A percentile compares a stretch with the other conserved stretches of the same genome.
Conservation (phyloP, 1,284 basidiomycete species). For the Malassezia psittaci region DNA sequence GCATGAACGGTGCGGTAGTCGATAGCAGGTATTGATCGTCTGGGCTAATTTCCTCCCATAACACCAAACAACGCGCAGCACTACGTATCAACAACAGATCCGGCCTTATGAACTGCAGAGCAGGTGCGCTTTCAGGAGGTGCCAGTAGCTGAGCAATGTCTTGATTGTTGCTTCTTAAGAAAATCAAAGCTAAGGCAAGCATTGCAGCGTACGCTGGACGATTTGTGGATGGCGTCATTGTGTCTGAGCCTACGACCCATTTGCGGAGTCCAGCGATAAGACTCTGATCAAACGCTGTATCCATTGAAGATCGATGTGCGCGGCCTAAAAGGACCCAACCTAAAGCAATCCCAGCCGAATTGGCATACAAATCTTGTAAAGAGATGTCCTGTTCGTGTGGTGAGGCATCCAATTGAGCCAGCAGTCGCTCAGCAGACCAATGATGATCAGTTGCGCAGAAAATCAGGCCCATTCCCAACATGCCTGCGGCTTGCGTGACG, state of each 20-base stretch:
- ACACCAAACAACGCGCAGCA: constrained; percentile 67
- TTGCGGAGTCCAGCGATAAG: constrained; percentile 28
- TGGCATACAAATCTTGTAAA: constrained; percentile 73
- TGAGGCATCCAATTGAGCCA: constrained; percentile 57
- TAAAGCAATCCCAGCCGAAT: constrained; percentile 76
- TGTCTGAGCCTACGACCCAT: constrained; percentile 18
- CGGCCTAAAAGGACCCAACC: constrained; percentile 92
- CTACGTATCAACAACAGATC: constrained; percentile 73
- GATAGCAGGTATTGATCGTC: constrained; percentile 62
- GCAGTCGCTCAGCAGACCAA: constrained; percentile 80
- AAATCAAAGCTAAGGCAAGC: constrained; percentile 83
- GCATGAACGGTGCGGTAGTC: not conserved
- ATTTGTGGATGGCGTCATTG: not conserved
- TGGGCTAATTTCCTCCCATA: constrained; percentile 72
- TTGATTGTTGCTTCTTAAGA: constrained; percentile 67
- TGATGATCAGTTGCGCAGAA: constrained; percentile 78
- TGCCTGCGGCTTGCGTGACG: constrained; percentile 76
- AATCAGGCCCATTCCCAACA: constrained; percentile 78
- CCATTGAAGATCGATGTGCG: constrained; percentile 30
- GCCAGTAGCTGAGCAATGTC: constrained; percentile 75
- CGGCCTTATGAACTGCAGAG: constrained; percentile 74
- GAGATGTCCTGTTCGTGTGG: constrained; percentile 56
- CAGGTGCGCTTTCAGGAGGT: constrained; percentile 67
- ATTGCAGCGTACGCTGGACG: constrained; percentile 64
- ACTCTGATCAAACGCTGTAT: constrained; percentile 26